Base-by-base conservation (phyloP, 140 eudicot species). In the Bidens hawaiensis region DNA sequence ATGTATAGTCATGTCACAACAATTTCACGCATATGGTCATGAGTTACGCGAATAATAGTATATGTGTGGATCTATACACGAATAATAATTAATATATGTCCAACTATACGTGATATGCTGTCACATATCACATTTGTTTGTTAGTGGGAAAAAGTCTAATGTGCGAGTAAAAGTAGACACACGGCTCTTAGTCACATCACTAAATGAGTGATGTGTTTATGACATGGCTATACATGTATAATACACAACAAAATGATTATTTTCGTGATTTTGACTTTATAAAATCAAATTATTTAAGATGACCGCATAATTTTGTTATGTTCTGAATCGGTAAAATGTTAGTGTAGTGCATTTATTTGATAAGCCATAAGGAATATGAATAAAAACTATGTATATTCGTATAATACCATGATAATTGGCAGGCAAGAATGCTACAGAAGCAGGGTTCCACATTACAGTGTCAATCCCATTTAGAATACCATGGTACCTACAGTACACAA, bases 401-500 rank as follows among this genome's bases (percentile, higher is more conserved):
- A 38, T 52, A 43, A 42, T 75, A 89, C 97, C 97, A 79, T 85
- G 57, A 65, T 75, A 89, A 47, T 81, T 83, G 66, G 87, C 79
- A 38, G 97, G 93, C 86, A 89, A 76, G 76, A 78, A 83, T 49
- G 45, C 69, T 74, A 80, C 95, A 19, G 79, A 76, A 40, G 83
- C 81, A 66, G 97, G 95, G 76, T 89, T 79, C 97, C 97, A 89
- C 81, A 81, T 80, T 17, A 75, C 82, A 72, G 86, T 74, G 70
- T 85, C 97, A 64, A 89, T 85, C 78, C 97, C 97, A 72, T 85
- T 89, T 53, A 85, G 69, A 72, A 89, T 81, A 60, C 95, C 97
- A 69, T 24, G 33, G 72, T 85, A 89, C 80, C 95, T 85, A 62
- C 70, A 71, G 41, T 15, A 62, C 25, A 58, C 49, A 60, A 65